Conservation (phyloP, 1,284 basidiomycete species). For the Moesziomyces globuligerus region DNA sequence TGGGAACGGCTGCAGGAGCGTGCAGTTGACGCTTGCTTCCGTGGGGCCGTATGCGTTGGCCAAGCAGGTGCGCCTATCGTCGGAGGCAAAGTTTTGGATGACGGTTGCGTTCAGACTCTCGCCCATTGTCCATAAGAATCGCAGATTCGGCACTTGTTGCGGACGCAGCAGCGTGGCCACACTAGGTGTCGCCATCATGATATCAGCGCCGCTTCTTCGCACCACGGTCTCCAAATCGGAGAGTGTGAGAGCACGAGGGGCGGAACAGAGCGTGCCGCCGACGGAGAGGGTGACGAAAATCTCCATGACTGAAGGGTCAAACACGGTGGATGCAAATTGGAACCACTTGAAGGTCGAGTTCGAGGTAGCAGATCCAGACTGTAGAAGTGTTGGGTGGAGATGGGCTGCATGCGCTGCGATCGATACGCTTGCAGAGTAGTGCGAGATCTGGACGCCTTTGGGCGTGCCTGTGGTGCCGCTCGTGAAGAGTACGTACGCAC, state of each 20-base stretch:
- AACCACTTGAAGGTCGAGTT: slow-evolving; percentile 21
- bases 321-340: slow-evolving; percentile 33
- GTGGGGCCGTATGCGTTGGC: slow-evolving; percentile 36
- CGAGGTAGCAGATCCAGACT: not conserved
- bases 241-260: slow-evolving; percentile 17
- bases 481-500: slow-evolving; percentile 11
- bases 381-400: slow-evolving; percentile 8
- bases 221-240: slow-evolving; percentile 21
- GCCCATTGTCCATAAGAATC: slow-evolving; percentile 33
- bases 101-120: slow-evolving; percentile 19
- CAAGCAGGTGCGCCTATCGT: slow-evolving; percentile 2
- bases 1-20: slow-evolving; percentile 21
- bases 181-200: slow-evolving; percentile 42
- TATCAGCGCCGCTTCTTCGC: slow-evolving; percentile 11
- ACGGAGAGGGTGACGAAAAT: slow-evolving; percentile 24
- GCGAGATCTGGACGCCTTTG: slow-evolving; percentile 20
- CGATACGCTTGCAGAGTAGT: slow-evolving; percentile 13
- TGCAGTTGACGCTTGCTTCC: slow-evolving; percentile 32
- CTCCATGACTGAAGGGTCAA: slow-evolving; percentile 36
- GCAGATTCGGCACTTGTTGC: slow-evolving; percentile 9
- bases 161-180: slow-evolving; percentile 20
- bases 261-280: slow-evolving; percentile 27
- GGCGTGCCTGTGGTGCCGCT: slow-evolving; percentile 14
- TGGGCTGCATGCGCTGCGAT: slow-evolving; percentile 17
- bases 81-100: slow-evolving; percentile 16